phyloP scores from a whole-genome alignment of 495 filamentous ascomycete genomes.

The Niebla homalea region DNA sequence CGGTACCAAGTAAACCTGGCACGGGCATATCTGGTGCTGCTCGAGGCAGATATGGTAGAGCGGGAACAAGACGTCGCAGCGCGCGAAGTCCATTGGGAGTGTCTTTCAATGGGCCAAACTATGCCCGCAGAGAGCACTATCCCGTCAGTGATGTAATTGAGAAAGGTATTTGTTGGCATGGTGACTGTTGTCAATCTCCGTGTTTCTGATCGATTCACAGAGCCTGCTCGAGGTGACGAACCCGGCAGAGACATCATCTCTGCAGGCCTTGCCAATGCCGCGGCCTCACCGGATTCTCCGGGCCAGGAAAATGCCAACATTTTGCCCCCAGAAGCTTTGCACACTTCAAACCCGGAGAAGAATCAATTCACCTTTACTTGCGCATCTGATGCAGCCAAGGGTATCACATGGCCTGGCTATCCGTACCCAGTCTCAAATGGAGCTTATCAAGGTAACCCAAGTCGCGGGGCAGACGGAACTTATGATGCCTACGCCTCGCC shows the following conservation, averaged over 20 bases:
- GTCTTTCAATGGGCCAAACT: slow-evolving; percentile 40
- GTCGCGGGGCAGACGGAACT: slow-evolving; percentile 14
- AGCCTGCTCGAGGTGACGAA: slow-evolving; percentile 7
- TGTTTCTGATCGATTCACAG: slow-evolving; percentile 10
- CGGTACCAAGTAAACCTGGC: slow-evolving; percentile 26
- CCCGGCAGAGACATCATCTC: slow-evolving; percentile 69
- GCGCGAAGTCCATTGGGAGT: slow-evolving; percentile 53
- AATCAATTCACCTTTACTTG: slow-evolving; percentile 89
- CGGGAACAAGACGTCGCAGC: slow-evolving; percentile 31
- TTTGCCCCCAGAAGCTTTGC: slow-evolving; percentile 52
- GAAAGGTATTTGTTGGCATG: slow-evolving; percentile 11
- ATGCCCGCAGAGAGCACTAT: slow-evolving; percentile 5
- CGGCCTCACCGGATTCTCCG: slow-evolving; percentile 48
- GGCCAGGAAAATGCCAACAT: slow-evolving; percentile 65
- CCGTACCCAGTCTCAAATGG: slow-evolving; percentile 23
- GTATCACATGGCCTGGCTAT: slow-evolving; percentile 38
- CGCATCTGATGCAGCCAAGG: slow-evolving; percentile 57
- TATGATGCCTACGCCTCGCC: slow-evolving; percentile 33
- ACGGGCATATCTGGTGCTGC: slow-evolving; percentile 66
- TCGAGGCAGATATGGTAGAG: slow-evolving; percentile 62
- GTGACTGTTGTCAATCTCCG: neutral
- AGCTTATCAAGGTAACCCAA: slow-evolving; percentile 22
- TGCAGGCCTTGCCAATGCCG: slow-evolving; percentile 78
- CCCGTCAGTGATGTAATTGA: neutral
- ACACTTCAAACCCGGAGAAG: slow-evolving; percentile 47